Evolutionary conservation across 1,284 basidiomycete genomes (phyloP).

Genomic region (Sphagnurus paluster): DNA sequence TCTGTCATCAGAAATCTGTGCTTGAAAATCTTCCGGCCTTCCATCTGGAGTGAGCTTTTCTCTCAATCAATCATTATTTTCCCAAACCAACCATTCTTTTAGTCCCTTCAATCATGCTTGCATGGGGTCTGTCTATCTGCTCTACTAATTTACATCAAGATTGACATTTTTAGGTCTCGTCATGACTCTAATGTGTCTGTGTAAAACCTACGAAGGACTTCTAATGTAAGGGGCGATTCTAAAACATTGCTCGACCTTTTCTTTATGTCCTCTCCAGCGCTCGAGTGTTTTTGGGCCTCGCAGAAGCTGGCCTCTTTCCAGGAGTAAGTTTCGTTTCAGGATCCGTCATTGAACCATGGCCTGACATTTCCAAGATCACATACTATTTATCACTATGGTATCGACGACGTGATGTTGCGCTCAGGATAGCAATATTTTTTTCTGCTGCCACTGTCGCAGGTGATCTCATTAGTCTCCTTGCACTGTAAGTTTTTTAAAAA

Average conservation of each 20-base stretch:
- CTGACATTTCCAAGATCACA: conserved; percentile 33
- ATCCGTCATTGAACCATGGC: no score
- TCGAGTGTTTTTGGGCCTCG: conserved; percentile 49
- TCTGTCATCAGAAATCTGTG: conserved; percentile 38
- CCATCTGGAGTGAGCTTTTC: conserved; percentile 42
- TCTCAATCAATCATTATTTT: conserved; percentile 3
- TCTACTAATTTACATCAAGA: conserved; percentile 2
- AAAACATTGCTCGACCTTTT: not conserved
- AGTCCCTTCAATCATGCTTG: conserved; percentile 52
- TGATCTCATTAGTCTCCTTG: no score
- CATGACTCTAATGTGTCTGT: conserved; percentile 43
- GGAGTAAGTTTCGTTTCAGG: conserved; percentile 35
- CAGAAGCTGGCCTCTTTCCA: conserved; percentile 56
- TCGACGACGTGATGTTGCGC: conserved; percentile 45
- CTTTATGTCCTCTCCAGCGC: no score
- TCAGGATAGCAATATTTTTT: conserved; percentile 57
- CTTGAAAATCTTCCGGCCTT: conserved; percentile 46
- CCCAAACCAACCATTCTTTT: not conserved
- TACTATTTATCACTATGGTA: conserved; percentile 61
- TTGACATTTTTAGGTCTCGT: conserved; percentile 29
- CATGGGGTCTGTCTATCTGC: conserved; percentile 34
- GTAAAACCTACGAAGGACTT: conserved; percentile 33
- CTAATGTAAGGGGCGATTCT: conserved; percentile 30
- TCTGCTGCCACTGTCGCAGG: conserved; percentile 57
- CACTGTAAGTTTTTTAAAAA: no score